Evolutionary conservation across 176 grass and related monocot species (phyloP), one percentile per base, ranked within the genome.

Genomic region (Neostapfia colusana): DNA sequence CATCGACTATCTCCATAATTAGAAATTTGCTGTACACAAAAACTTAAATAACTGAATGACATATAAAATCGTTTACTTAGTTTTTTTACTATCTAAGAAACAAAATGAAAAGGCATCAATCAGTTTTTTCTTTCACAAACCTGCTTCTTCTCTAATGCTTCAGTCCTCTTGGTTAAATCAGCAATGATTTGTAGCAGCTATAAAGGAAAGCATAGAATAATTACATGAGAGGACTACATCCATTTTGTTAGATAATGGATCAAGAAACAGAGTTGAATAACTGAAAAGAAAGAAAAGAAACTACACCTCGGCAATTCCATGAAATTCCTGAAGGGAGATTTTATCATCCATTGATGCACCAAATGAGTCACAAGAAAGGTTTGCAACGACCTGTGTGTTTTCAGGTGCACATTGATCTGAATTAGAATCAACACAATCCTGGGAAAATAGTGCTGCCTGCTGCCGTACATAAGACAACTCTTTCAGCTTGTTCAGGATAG

Each of bases 101-200:
- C 46, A 72, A 77, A 72, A 57, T 38, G 51, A 21, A 60, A 60
- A 37, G 21, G 50, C 28, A 24, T 6, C 67, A 50, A 60, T 14
- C 60, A 77, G 48, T 8, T 71, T 59, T 76, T 60, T 9, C 77
- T 31, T 50, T 50, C 34, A 25, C 6, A 36, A 63, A 97, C 91
- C 95, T 90, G 95, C 36, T 88, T 93, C 79, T 84, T 92, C 73
- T 93, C 78, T 80, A 97, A 72, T 82, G 76, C 82, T 70, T 65
- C 81, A 72, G 88, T 65, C 59, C 51, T 91, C 79, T 62, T 43
- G 36, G 67, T 55, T 79, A 93, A 85, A 49, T 65, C 17, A 64
- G 79, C 50, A 42, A 93, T 69, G 58, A 90, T 72, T 79, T 88
- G 68, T 35, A 84, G 40, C 59, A 97, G 82, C 95, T 97, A 80